Conservation (phyloP, 2,329 filamentous ascomycete species). For the Dactylellina cionopaga region DNA sequence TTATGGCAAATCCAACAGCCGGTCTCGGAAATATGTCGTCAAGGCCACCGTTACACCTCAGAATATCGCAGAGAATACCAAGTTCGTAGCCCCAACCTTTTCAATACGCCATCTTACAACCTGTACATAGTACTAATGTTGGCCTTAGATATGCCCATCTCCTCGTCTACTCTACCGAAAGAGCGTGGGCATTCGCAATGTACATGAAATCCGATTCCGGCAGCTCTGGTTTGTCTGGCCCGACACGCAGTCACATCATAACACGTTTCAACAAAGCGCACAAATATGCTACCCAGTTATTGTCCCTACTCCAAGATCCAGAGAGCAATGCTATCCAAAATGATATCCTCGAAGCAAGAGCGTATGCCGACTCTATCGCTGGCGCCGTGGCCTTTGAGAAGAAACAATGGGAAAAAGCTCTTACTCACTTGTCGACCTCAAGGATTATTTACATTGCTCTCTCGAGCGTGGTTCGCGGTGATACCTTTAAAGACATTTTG, state of each 20-base stretch:
- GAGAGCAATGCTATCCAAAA: slow-evolving; percentile 73
- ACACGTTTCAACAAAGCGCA: slow-evolving; percentile 85
- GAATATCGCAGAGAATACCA: slow-evolving; percentile 77
- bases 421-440: slow-evolving; percentile 78
- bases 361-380: slow-evolving; percentile 79
- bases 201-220: slow-evolving; percentile 83
- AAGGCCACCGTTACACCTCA: slow-evolving; percentile 77
- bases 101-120: not conserved
- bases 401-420: slow-evolving; percentile 81
- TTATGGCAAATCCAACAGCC: slow-evolving; percentile 77
- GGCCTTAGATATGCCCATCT: slow-evolving; percentile 76
- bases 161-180: slow-evolving; percentile 85
- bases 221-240: slow-evolving; percentile 79
- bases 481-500: slow-evolving; percentile 85
- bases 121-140: slow-evolving; percentile 17
- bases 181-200: slow-evolving; percentile 96
- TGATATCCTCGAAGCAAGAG: slow-evolving; percentile 84
- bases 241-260: slow-evolving; percentile 85
- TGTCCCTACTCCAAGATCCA: slow-evolving; percentile 72
- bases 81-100: slow-evolving; percentile 69
- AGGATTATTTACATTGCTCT: slow-evolving; percentile 85
- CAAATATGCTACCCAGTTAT: slow-evolving; percentile 74
- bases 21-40: slow-evolving; percentile 83
- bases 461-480: slow-evolving; percentile 72
- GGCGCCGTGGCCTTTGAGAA: slow-evolving; percentile 88